Base-by-base conservation (phyloP, 805 yeast species). In the Tetrapisispora arboricola region DNA sequence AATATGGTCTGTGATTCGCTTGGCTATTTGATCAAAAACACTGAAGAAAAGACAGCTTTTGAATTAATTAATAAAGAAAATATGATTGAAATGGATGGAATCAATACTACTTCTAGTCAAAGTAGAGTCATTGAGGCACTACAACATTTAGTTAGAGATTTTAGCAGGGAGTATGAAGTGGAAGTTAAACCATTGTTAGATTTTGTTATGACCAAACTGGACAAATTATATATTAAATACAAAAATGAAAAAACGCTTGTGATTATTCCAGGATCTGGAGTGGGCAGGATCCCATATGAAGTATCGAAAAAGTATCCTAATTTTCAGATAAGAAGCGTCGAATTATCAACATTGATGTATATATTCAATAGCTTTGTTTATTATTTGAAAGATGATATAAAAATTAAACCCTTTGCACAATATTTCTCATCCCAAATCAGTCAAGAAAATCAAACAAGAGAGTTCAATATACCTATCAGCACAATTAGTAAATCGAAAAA, bases 251-350 rank as follows among this genome's bases (percentile, higher is more conserved):
- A 64, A 6, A 73, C 84, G 0, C 60, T 74, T 11, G 69, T 85
- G 0, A 61, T 88, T 4, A 73, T 84, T 1, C 96, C 97, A 0
- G 97, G 97, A 0, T 75, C 92, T 1, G 97, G 97, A 0, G 65
- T 83, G 20, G 95, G 95, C 0, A 66, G 86, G 48, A 63, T 86
- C 0, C 79, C 95, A 1, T 78, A 78, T 54, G 84, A 78, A 44
- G 44, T 85, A 20, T 60, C 71, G 0, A 38, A 44, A 2, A 44
- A 43, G 10, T 69, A 67, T 32, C 63, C 68, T 36, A 44, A 64
- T 6, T 71, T 66, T 45, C 59, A 59, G 0, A 87, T 85, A 0
- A 80, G 79, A 44, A 78, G 94, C 0, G 71, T 85, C 25, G 97
- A 88, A 55, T 75, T 70, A 53, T 82, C 90, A 3, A 72, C 81